Conservation (phyloP, 2,329 filamentous ascomycete genomes). For the Clarireedia monteithiana region DNA sequence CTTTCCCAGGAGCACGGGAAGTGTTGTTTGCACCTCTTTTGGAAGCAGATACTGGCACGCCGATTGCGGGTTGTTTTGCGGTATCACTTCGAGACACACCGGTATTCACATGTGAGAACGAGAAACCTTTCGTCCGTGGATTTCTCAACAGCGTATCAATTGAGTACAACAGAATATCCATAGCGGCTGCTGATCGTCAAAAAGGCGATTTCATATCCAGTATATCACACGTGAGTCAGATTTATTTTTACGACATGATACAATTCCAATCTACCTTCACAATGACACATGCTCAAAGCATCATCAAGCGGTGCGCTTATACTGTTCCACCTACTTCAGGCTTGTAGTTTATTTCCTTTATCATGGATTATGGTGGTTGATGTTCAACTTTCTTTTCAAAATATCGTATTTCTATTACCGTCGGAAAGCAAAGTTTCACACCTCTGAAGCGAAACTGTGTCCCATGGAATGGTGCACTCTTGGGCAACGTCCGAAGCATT, state of each 20-base stretch:
- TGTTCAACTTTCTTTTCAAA: too few relatives aligned
- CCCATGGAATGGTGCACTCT: too few relatives aligned
- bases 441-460: too few relatives aligned
- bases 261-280: neutral
- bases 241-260: neutral
- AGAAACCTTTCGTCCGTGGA: conserved; percentile 28
- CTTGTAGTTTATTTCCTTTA: too few relatives aligned
- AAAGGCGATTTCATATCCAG: conserved; percentile 50
- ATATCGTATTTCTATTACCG: too few relatives aligned
- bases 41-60: conserved; percentile 32
- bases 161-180: conserved; percentile 34
- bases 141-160: conserved; percentile 29
- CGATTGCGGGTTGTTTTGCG: conserved; percentile 28
- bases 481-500: neutral
- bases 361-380: too few relatives aligned
- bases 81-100: conserved; percentile 26
- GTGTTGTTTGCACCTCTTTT: conserved; percentile 33
- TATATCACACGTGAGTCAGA: conserved; percentile 39
- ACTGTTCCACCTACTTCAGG: too few relatives aligned
- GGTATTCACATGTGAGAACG: conserved; percentile 25
- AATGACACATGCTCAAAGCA: neutral
- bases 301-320: too few relatives aligned
- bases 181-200: conserved; percentile 37
- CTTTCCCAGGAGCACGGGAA: conserved; percentile 30
- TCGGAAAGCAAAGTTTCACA: too few relatives aligned